Evolutionary conservation across 2,329 filamentous ascomycete genomes (phyloP).

Genomic region (Alternaria triticina): DNA sequence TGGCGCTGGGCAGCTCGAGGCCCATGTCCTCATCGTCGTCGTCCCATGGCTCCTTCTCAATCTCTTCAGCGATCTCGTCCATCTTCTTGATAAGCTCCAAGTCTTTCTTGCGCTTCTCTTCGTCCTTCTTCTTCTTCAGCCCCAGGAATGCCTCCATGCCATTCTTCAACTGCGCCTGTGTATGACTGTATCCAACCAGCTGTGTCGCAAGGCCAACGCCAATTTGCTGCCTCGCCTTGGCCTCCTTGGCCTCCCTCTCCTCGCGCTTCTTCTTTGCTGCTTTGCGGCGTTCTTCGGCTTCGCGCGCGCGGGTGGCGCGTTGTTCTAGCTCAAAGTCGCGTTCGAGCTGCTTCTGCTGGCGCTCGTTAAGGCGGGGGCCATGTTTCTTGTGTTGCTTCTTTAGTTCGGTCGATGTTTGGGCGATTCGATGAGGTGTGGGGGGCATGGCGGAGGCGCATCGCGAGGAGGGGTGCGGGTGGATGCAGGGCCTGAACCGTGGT

Average conservation of each 20-base stretch:
- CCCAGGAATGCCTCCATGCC: conserved; percentile 49
- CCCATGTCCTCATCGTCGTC: conserved; percentile 23
- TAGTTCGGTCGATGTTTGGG: conserved; percentile 44
- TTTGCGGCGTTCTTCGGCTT: conserved; percentile 40
- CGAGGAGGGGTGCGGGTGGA: conserved; percentile 1
- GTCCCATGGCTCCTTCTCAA: conserved; percentile 44
- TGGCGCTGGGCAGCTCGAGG: conserved; percentile 17
- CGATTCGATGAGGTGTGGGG: conserved; percentile 29
- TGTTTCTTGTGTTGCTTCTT: conserved; percentile 43
- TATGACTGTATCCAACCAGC: conserved; percentile 47
- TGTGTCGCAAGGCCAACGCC: conserved; percentile 49
- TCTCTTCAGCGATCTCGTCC: conserved; percentile 26
- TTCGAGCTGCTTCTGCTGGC: conserved; percentile 39
- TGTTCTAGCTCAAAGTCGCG: conserved; percentile 40
- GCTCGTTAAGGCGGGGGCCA: conserved; percentile 32
- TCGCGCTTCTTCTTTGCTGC: conserved; percentile 39
- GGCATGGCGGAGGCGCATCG: conserved; percentile 31
- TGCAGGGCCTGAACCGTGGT: conserved; percentile 4
- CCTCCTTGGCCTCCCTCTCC: conserved; percentile 42
- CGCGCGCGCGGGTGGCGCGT: conserved; percentile 41
- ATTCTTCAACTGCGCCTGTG: conserved; percentile 45
- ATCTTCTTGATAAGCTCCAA: conserved; percentile 26
- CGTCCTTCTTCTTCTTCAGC: conserved; percentile 29
- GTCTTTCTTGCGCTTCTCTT: conserved; percentile 27
- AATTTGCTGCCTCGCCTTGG: conserved; percentile 30